phyloP scores from a whole-genome alignment of 257 asterid genomes.

The Solanum microdontum region DNA sequence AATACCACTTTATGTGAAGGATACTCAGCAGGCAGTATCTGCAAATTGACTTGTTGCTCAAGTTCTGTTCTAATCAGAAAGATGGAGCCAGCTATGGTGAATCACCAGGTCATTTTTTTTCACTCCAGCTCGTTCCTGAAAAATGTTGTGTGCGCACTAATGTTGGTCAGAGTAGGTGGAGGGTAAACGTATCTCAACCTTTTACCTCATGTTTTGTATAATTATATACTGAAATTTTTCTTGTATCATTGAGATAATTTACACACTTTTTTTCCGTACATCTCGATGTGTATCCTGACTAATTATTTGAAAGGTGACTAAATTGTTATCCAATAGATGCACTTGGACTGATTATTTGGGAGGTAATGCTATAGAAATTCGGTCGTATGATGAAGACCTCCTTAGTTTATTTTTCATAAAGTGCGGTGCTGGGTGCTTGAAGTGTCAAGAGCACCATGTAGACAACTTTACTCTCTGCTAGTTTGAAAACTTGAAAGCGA shows the following conservation, averaged over 20 bases:
- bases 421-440: background rate
- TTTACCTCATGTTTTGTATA: background rate
- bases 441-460: background rate
- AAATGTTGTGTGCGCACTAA: background rate
- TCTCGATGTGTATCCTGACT: background rate
- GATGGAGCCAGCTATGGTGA: background rate
- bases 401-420: background rate
- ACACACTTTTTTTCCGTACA: background rate
- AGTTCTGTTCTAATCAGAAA: background rate
- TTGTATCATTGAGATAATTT: background rate
- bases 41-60: conserved; percentile 16
- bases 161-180: background rate
- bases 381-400: background rate
- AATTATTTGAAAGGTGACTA: background rate
- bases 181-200: background rate
- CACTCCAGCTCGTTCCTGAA: background rate
- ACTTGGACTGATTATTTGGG: background rate
- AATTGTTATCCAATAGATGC: background rate
- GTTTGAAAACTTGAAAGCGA: background rate
- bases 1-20: conserved; percentile 60
- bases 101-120: background rate
- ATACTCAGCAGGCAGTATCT: background rate
- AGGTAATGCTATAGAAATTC: background rate
- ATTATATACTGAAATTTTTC: background rate
- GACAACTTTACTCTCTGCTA: background rate